phyloP scores from a whole-genome alignment of 2,329 filamentous ascomycete species.

The Leptographium galeiforme region DNA sequence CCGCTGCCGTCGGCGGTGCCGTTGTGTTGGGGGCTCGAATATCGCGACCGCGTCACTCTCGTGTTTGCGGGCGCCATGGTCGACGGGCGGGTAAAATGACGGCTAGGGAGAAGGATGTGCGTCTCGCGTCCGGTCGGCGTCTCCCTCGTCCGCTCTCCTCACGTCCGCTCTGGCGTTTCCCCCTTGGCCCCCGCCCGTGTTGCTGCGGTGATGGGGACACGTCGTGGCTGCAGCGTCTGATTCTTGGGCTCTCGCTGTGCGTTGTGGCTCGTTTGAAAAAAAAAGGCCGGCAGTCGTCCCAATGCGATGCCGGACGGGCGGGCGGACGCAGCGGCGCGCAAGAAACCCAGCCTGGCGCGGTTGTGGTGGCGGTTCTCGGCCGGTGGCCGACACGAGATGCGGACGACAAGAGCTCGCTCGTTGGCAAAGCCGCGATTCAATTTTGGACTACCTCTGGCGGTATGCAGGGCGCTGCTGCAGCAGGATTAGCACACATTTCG shows the following conservation, averaged over 20 bases:
- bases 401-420: background rate
- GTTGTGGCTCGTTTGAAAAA: background rate
- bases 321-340: background rate
- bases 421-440: background rate
- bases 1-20: slow-evolving; percentile 11
- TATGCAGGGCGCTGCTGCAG: no score
- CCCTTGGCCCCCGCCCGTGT: background rate
- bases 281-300: background rate
- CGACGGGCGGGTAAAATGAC: background rate
- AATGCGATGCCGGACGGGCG: background rate
- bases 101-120: background rate
- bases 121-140: background rate
- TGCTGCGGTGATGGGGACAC: background rate
- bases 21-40: slow-evolving; percentile 35
- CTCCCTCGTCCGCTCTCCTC: background rate
- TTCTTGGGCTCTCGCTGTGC: background rate
- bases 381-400: background rate
- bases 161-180: no score
- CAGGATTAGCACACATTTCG: background rate
- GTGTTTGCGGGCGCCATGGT: slow-evolving; percentile 17
- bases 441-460: no score
- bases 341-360: background rate
- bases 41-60: slow-evolving; percentile 40
- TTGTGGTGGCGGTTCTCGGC: background rate
- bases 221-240: background rate